phyloP scores from a whole-genome alignment of 2,329 filamentous ascomycete genomes.

The Daldinia sp. region DNA sequence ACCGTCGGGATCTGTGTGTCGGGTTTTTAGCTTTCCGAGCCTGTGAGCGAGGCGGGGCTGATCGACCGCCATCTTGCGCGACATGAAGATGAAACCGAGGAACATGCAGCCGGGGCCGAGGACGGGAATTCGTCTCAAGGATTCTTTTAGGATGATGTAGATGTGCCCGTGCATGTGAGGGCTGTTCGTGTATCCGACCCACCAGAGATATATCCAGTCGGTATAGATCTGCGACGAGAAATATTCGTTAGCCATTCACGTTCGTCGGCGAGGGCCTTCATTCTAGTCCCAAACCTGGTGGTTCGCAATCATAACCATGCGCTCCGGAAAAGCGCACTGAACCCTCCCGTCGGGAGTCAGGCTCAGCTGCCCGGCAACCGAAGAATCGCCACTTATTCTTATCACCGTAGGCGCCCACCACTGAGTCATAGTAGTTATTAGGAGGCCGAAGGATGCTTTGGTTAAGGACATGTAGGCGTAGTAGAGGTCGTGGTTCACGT shows the following conservation, averaged over 20 bases:
- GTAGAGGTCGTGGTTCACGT: conserved; percentile 78
- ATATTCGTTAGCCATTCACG: conserved; percentile 37
- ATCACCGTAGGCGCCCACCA: conserved; percentile 88
- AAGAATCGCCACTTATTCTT: conserved; percentile 82
- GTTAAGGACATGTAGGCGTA: conserved; percentile 88
- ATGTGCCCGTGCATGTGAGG: conserved; percentile 84
- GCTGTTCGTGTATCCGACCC: conserved; percentile 82
- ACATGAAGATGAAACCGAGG: conserved; percentile 90
- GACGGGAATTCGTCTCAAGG: conserved; percentile 80
- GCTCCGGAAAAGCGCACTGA: conserved; percentile 81
- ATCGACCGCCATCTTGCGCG: conserved; percentile 86
- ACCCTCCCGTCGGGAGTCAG: conserved; percentile 76
- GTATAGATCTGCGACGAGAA: conserved; percentile 71
- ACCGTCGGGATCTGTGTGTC: conserved; percentile 62
- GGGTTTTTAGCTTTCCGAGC: conserved; percentile 71
- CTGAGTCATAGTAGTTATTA: conserved; percentile 81
- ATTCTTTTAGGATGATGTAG: conserved; percentile 91
- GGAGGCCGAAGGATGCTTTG: conserved; percentile 82
- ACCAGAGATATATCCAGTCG: conserved; percentile 93
- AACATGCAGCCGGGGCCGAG: conserved; percentile 85
- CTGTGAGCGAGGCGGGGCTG: conserved; percentile 78
- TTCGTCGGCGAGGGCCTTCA: neutral
- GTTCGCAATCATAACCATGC: conserved; percentile 85
- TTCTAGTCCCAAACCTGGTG: conserved; percentile 68
- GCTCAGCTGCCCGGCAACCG: conserved; percentile 77